A percentile compares a stretch with the other conserved stretches of the same genome.
These are phyloP conservation scores for Microglena sp. DNA, from an alignment of 139 green algal species.

Conservation along the genomic window DNA sequence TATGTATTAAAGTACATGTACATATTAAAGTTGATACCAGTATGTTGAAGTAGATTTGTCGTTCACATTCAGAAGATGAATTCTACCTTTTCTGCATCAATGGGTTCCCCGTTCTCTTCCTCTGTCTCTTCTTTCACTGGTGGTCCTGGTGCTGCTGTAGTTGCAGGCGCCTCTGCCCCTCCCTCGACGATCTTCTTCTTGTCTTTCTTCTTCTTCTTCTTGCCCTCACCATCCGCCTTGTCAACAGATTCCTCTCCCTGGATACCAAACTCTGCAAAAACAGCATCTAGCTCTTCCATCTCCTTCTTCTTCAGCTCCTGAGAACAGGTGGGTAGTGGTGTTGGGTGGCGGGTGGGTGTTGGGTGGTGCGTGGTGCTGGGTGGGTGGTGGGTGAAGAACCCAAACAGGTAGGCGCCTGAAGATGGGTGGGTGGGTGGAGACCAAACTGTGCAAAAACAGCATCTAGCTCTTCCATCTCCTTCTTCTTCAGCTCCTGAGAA, in stretches of 20 bases:
- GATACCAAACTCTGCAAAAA: slow-evolving; percentile 22
- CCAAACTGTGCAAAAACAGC: slow-evolving; percentile 47
- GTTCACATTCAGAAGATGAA: too few relatives aligned
- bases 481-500: slow-evolving; percentile 54
- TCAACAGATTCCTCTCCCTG: slow-evolving; percentile 16
- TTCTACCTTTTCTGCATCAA: slow-evolving; percentile 38
- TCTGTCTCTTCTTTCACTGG: slow-evolving; percentile 8
- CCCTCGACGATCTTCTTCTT: slow-evolving; percentile 17
- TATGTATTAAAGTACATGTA: too few relatives aligned
- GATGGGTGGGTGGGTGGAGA: too few relatives aligned
- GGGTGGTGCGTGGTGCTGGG: too few relatives aligned
- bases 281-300: slow-evolving; percentile 49
- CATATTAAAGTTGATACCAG: too few relatives aligned
- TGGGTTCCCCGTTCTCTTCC: slow-evolving; percentile 6
- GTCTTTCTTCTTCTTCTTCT: slow-evolving; percentile 45
- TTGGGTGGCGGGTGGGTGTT: too few relatives aligned
- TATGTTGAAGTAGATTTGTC: too few relatives aligned
- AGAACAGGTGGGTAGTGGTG: too few relatives aligned
- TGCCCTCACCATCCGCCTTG: slow-evolving; percentile 9
- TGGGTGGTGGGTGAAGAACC: too few relatives aligned
- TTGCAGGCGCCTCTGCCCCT: neutral
- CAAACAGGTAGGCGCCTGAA: neutral
- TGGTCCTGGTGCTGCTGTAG: neutral
- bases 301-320: slow-evolving; percentile 65
- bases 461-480: slow-evolving; percentile 57